phyloP scores from a whole-genome alignment of 176 grass and related monocot species.

The Oropetium thomaeum region DNA sequence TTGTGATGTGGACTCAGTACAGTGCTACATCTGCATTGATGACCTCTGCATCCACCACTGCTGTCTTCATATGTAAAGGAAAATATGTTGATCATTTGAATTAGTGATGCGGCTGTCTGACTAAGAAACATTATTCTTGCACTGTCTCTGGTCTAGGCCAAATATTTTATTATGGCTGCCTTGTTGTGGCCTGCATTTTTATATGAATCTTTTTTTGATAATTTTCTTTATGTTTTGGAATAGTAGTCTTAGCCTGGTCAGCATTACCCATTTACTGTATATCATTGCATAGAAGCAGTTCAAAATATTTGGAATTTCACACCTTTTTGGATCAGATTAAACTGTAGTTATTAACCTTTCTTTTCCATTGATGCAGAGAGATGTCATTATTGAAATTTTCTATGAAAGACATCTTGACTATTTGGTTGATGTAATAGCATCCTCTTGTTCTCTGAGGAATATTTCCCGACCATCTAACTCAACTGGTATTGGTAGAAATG shows the following conservation, averaged over 20 bases:
- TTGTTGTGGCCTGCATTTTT: background rate
- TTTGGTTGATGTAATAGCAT: conserved; percentile 95
- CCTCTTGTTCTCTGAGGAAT: conserved; percentile 56
- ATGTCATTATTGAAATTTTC: conserved; percentile 90
- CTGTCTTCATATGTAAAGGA: background rate
- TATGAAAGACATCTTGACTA: conserved; percentile 93
- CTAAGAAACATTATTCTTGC: background rate
- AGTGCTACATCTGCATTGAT: too few species aligned
- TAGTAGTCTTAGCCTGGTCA: background rate
- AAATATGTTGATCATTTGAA: conserved; percentile 2
- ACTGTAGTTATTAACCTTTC: conserved; percentile 25
- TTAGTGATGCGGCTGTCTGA: conserved; percentile 4
- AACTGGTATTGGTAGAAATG: conserved; percentile 27
- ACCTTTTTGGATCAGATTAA: conserved; percentile 25
- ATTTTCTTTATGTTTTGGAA: background rate
- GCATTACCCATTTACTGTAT: conserved; percentile 9
- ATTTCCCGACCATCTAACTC: conserved; percentile 42
- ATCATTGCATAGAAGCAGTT: background rate
- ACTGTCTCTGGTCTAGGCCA: background rate
- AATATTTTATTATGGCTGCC: background rate
- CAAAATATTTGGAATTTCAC: conserved; percentile 1
- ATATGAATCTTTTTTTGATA: conserved; percentile 3
- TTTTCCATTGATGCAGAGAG: conserved; percentile 63
- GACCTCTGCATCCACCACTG: background rate
- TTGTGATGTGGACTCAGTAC: conserved; percentile 16